phyloP scores from a whole-genome alignment of 2,329 filamentous ascomycete species.

The Zymoseptoria passerinii region DNA sequence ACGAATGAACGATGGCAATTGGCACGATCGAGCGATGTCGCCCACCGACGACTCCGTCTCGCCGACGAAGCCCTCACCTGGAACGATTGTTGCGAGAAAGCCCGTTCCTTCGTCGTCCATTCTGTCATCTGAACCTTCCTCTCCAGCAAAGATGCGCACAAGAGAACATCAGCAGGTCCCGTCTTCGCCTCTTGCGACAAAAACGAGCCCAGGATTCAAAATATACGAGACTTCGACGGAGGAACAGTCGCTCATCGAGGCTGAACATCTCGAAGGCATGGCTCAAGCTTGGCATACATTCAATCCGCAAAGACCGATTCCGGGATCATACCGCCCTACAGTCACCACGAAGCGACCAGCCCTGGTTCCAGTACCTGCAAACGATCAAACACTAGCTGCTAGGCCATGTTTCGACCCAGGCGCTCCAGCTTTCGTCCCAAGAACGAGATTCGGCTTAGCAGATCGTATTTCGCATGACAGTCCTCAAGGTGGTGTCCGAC shows the following conservation, averaged over 20 bases:
- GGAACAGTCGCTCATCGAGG: neutral
- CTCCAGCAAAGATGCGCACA: neutral
- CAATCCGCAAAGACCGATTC: neutral
- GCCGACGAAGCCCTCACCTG: neutral
- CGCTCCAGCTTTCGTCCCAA: slow-evolving; percentile 24
- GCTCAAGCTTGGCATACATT: neutral
- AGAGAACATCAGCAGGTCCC: neutral
- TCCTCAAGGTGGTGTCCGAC: slow-evolving; percentile 1
- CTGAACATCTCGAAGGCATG: neutral
- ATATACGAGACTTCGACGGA: neutral
- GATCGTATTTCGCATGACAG: slow-evolving; percentile 5
- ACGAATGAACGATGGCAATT: neutral
- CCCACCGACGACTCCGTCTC: neutral
- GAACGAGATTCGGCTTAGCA: slow-evolving; percentile 18
- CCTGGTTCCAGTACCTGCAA: neutral
- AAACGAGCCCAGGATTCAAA: neutral
- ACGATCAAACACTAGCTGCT: neutral
- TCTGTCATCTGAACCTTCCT: neutral
- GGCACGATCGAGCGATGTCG: neutral
- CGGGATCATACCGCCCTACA: neutral
- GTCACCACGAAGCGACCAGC: neutral
- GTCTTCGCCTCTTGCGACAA: neutral
- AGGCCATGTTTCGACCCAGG: slow-evolving; percentile 19
- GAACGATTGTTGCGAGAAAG: neutral
- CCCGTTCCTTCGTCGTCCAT: neutral